These are phyloP conservation scores for Aegilops umbellulata DNA, from an alignment of 176 grass and related monocot species.

Conservation along the genomic window DNA sequence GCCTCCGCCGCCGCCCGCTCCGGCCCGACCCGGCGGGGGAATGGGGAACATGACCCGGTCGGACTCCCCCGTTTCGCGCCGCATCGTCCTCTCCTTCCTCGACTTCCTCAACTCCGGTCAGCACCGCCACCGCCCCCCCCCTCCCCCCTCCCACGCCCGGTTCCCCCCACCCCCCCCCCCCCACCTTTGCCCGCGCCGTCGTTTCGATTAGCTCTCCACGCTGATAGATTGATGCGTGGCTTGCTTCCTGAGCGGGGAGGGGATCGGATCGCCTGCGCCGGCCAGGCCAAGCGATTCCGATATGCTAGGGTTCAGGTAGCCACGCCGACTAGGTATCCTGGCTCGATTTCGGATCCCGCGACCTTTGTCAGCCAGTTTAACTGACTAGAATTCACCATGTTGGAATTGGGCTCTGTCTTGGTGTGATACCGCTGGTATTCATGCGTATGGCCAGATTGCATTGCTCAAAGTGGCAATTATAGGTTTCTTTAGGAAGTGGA, in stretches of 20 bases:
- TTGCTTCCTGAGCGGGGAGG: not conserved
- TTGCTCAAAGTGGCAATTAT: not conserved
- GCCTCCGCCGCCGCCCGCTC: not conserved
- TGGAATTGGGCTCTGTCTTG: not conserved
- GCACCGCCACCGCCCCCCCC: not conserved
- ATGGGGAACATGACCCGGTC: constrained; percentile 56
- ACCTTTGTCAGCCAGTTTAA: not conserved
- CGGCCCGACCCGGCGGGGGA: not conserved
- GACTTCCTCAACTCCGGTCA: constrained; percentile 80
- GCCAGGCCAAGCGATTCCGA: not conserved
- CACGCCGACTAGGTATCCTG: not conserved
- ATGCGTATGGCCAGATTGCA: not conserved
- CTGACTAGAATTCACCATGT: not conserved
- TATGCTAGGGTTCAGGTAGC: not conserved
- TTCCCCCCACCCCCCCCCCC: not conserved
- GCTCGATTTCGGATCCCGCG: not conserved
- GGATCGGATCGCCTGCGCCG: not conserved
- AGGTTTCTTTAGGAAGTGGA: not conserved
- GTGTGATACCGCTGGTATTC: not conserved
- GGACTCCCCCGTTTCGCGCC: constrained; percentile 63
- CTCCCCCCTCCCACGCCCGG: not conserved
- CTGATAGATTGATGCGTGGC: not conserved
- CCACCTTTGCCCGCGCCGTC: not conserved
- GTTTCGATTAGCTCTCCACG: not conserved
- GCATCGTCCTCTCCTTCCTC: constrained; percentile 71